A percentile compares a stretch with the other conserved stretches of the same genome.
Conservation (phyloP, 176 grass and related monocot species). For the Oryza meyeriana region DNA sequence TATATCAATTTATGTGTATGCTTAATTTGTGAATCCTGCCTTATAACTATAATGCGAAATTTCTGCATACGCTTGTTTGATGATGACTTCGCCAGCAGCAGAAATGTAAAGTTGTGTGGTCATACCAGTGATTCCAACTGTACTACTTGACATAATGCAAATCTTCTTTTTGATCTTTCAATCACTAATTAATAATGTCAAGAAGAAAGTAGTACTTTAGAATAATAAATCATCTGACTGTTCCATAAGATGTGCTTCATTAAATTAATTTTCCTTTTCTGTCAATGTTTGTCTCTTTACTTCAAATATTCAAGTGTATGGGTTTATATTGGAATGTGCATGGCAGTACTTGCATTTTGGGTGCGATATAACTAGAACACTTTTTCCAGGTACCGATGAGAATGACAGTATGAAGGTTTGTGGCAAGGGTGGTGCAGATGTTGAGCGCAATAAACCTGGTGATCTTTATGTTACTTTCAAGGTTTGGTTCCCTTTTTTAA, state of each 20-base stretch:
- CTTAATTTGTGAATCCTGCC: conserved; percentile 7
- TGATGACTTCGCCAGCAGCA: background rate
- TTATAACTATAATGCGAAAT: conserved; percentile 3
- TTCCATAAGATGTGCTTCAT: background rate
- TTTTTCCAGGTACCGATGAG: conserved; percentile 56
- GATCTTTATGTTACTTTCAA: conserved; percentile 91
- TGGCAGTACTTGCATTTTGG: background rate
- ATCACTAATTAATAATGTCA: background rate
- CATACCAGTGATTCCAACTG: conserved; percentile 7
- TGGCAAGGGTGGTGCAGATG: conserved; percentile 78
- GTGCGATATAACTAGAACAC: background rate
- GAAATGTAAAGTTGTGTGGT: conserved; percentile 10
- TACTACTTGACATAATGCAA: background rate
- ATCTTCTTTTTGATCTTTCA: background rate
- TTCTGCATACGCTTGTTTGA: conserved; percentile 4
- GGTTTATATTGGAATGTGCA: conserved; percentile 32
- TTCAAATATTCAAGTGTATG: background rate
- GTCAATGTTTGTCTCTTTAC: conserved; percentile 2
- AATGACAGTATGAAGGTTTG: conserved; percentile 71
- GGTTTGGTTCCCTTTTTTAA: conserved; percentile 38
- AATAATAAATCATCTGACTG: background rate
- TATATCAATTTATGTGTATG: conserved; percentile 4
- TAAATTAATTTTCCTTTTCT: conserved; percentile 22
- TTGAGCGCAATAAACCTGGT: conserved; percentile 69
- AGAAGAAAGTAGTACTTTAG: conserved; percentile 1